A percentile compares a stretch with the other conserved stretches of the same genome.
phyloP scores from a whole-genome alignment of 2,329 filamentous ascomycete species.

The Aspergillus sp. region DNA sequence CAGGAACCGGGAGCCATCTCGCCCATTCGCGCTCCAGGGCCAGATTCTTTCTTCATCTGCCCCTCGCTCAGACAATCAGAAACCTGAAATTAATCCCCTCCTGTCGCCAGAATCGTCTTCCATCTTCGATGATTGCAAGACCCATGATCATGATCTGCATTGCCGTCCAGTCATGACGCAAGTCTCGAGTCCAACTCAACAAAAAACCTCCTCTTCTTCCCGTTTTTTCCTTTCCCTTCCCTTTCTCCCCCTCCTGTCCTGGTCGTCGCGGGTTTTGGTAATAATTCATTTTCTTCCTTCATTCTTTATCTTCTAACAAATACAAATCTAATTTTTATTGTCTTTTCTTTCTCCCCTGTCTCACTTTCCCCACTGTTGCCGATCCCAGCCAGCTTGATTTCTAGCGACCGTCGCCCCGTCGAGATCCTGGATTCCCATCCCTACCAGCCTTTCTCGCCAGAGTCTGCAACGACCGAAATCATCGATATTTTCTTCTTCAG shows the following conservation, averaged over 20 bases:
- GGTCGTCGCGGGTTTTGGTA: no score
- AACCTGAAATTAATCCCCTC: no score
- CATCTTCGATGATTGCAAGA: no score
- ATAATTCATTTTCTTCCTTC: neutral
- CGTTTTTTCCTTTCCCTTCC: neutral
- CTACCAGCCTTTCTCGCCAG: no score
- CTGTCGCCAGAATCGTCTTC: no score
- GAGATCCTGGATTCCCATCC: neutral
- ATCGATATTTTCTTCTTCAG: neutral
- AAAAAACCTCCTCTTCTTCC: neutral
- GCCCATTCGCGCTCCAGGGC: no score
- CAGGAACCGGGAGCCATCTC: no score
- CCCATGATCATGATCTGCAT: no score
- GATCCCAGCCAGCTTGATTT: neutral
- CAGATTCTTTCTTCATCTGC: no score
- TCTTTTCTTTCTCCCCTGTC: slow-evolving; percentile 1
- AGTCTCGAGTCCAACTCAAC: no score
- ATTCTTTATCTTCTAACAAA: neutral
- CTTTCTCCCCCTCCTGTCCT: neutral
- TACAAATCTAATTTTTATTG: slow-evolving; percentile 5
- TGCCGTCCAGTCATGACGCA: no score
- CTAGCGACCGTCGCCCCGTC: neutral
- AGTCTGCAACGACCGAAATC: neutral
- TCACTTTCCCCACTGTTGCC: neutral
- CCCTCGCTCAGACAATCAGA: no score